These are phyloP conservation scores for Leptosphaerulina australis DNA, from an alignment of 2,329 filamentous ascomycete genomes.

Conservation along the genomic window DNA sequence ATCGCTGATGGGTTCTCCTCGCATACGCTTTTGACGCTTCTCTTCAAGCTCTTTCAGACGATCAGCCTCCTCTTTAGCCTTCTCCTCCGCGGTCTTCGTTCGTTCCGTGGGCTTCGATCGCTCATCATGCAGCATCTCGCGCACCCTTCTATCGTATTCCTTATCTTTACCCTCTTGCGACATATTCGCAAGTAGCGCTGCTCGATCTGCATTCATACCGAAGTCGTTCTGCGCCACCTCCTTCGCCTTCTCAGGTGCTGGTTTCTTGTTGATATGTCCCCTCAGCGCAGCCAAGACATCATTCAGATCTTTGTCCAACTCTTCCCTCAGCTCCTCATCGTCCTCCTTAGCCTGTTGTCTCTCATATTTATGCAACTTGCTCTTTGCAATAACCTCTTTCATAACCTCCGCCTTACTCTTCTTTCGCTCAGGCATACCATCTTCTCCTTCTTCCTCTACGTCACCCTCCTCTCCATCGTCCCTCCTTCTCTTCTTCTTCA, in stretches of 20 bases:
- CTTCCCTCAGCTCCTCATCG: conserved; percentile 83
- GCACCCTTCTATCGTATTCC: conserved; percentile 84
- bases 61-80: conserved; percentile 72
- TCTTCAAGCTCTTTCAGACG: conserved; percentile 81
- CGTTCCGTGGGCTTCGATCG: conserved; percentile 84
- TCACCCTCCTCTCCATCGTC: conserved; percentile 53
- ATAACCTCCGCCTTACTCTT: conserved; percentile 97
- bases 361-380: conserved; percentile 93
- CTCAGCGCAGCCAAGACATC: conserved; percentile 76
- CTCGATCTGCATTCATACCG: conserved; percentile 65
- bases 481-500: conserved; percentile 52
- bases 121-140: conserved; percentile 81
- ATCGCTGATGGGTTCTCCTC: conserved; percentile 75
- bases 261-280: conserved; percentile 59
- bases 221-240: conserved; percentile 49
- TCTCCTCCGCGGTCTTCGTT: conserved; percentile 68
- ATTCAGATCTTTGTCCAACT: conserved; percentile 82
- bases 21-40: conserved; percentile 83
- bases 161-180: conserved; percentile 75
- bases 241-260: conserved; percentile 49
- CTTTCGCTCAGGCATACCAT: conserved; percentile 75
- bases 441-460: conserved; percentile 34
- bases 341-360: conserved; percentile 91
- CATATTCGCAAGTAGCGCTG: conserved; percentile 63
- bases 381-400: conserved; percentile 97